Evolutionary conservation across 352 stramenopile genomes (phyloP), one percentile per base, ranked within the genome.

Genomic region (Paralagenidium karlingii): DNA sequence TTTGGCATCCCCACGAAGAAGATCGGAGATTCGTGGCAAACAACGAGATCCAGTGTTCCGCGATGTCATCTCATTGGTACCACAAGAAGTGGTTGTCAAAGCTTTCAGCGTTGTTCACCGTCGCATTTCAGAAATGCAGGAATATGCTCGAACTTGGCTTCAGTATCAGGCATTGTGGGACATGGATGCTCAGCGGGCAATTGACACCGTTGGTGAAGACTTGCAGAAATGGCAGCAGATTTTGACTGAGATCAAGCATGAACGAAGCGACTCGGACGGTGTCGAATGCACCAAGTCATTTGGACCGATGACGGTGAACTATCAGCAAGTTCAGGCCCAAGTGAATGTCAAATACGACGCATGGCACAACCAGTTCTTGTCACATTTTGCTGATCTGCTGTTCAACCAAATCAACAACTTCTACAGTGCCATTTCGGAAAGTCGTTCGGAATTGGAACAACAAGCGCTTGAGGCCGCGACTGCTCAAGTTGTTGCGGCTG

Each of bases 151-250:
- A 21, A 87, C 82, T 24, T 99, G 96, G 96, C 58, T 99, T 22
- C 90, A 96, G 42, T 99, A 99, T 54, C 95, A 99, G 60, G 92
- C 84, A 16, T 58, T 99, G 25, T 99, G 96, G 96, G 94, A 99
- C 58, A 95, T 98, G 60, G 89, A 97, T 60, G 87, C 97, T 13
- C 68, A 90, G 44, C 83, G 92, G 37, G 90, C 98, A 9, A 82
- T 96, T 31, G 80, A 80, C 20, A 70, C 62, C 16, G 70, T 99
- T 25, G 95, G 90, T 16, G 81, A 92, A 25, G 91, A 99, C 55
- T 67, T 99, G 26, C 73, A 68, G 10, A 92, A 96, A 47, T 99
- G 96, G 96, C 87, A 98, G 49, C 68, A 94, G 43, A 83, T 99
- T 45, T 57, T 99, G n/a, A 45, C 90, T 31, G 94, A 98, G 46